A percentile compares a stretch with the other conserved stretches of the same genome.
These are phyloP conservation scores for Penicillium desertorum DNA, from an alignment of 495 filamentous ascomycete species.

Conservation along the genomic window DNA sequence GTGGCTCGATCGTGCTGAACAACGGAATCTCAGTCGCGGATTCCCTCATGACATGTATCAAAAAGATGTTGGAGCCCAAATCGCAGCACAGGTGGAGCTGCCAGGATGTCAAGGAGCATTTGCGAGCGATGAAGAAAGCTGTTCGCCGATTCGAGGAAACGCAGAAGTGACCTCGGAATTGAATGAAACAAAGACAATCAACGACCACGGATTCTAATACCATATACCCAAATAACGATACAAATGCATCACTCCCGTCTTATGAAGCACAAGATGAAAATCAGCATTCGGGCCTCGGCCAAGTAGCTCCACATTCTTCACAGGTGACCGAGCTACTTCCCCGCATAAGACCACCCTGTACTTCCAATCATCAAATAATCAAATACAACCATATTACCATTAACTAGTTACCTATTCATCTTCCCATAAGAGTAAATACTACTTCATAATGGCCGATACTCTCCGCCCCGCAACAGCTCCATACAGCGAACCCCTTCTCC, in stretches of 20 bases:
- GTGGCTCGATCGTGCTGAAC: conserved; percentile 29
- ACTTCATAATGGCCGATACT: conserved; percentile 22
- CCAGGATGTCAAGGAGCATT: conserved; percentile 30
- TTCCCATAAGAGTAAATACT: not conserved
- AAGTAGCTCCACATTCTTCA: conserved; percentile 10
- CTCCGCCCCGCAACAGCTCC: conserved; percentile 36
- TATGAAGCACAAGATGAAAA: not conserved
- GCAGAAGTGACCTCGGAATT: not conserved
- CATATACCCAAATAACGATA: conserved; percentile 12
- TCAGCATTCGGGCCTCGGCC: conserved; percentile 12
- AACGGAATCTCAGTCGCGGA: conserved; percentile 37
- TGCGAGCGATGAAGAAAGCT: conserved; percentile 27
- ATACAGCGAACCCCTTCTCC: conserved; percentile 44
- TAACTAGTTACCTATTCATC: not conserved
- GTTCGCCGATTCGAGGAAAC: conserved; percentile 17
- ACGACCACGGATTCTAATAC: not conserved
- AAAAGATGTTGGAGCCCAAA: conserved; percentile 47
- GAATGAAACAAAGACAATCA: not conserved
- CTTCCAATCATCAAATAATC: not conserved
- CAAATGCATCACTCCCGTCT: conserved; percentile 7
- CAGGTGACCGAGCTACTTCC: conserved; percentile 16
- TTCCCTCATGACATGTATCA: conserved; percentile 41
- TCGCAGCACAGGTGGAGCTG: conserved; percentile 44
- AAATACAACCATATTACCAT: not conserved
- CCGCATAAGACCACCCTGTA: conserved; percentile 2